A percentile compares a stretch with the other conserved stretches of the same genome.
Evolutionary conservation across 2,329 filamentous ascomycete species (phyloP).

Genomic region (Exophiala sideris): DNA sequence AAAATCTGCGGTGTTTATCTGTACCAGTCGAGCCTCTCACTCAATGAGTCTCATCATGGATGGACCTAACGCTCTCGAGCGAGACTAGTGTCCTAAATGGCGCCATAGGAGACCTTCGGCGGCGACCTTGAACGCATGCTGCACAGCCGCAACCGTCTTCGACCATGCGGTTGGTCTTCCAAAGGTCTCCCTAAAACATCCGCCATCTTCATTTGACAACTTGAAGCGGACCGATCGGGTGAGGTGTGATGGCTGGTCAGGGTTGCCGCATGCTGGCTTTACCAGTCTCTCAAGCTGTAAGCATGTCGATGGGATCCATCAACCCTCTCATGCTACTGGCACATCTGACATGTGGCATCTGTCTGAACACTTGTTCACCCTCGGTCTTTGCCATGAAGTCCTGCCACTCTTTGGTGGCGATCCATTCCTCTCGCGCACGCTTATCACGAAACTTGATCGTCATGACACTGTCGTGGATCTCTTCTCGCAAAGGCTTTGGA

Average conservation of each 20-base stretch:
- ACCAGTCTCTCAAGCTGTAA: conserved; percentile 15
- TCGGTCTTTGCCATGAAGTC: conserved; percentile 31
- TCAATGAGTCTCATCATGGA: too few relatives aligned
- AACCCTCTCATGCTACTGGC: conserved; percentile 30
- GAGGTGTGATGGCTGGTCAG: too few relatives aligned
- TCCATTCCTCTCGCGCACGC: conserved; percentile 29
- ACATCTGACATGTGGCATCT: conserved; percentile 32
- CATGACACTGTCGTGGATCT: conserved; percentile 31
- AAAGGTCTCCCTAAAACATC: neutral
- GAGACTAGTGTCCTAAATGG: too few relatives aligned
- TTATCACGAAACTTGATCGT: conserved; percentile 30
- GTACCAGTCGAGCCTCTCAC: too few relatives aligned
- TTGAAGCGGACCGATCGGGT: too few relatives aligned
- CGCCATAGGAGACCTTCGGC: too few relatives aligned
- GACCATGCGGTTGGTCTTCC: neutral
- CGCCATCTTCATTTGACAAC: too few relatives aligned
- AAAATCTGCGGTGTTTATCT: conserved; percentile 25
- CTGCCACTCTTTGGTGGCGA: conserved; percentile 29
- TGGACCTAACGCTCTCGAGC: too few relatives aligned
- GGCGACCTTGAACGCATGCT: too few relatives aligned
- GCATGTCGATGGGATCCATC: conserved; percentile 30
- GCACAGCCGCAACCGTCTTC: too few relatives aligned
- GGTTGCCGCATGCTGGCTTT: too few relatives aligned
- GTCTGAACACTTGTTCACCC: conserved; percentile 28
- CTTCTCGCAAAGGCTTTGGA: conserved; percentile 19